These are phyloP conservation scores for Hymenoscyphus linearis DNA, from an alignment of 2,329 filamentous ascomycete species.

Conservation along the genomic window DNA sequence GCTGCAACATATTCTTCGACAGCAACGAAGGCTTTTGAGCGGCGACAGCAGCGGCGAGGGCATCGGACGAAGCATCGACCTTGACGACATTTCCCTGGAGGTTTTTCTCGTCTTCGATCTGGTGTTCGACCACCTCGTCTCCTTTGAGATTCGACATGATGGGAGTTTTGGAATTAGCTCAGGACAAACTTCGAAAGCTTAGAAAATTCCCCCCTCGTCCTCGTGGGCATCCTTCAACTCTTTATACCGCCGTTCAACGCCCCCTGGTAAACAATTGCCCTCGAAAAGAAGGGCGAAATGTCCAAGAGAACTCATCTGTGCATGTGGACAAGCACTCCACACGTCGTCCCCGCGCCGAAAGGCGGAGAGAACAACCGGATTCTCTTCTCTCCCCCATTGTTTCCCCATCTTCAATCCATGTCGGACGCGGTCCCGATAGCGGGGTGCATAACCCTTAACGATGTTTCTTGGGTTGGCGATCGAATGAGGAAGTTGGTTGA, in stretches of 20 bases:
- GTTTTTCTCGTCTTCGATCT: slow-evolving; percentile 19
- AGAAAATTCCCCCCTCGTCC: background rate
- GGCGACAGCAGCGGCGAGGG: slow-evolving; percentile 31
- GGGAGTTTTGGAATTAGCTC: background rate
- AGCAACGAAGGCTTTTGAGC: slow-evolving; percentile 31
- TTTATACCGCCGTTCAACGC: background rate
- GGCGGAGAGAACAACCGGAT: background rate
- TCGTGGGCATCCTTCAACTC: background rate
- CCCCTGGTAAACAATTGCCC: too few species aligned
- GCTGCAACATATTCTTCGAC: slow-evolving; percentile 40
- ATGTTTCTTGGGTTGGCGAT: background rate
- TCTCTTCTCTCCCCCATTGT: background rate
- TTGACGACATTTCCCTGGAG: slow-evolving; percentile 22
- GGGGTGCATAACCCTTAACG: background rate
- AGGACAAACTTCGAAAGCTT: background rate
- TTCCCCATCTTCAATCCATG: background rate
- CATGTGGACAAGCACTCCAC: background rate
- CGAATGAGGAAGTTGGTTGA: background rate
- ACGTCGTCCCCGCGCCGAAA: background rate
- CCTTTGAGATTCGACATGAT: background rate
- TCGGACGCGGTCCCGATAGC: background rate
- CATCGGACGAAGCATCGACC: slow-evolving; percentile 35
- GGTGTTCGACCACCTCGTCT: slow-evolving; percentile 13
- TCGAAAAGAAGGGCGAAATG: too few species aligned
- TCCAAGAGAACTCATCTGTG: background rate